phyloP scores from a whole-genome alignment of 371 early-diverging fungal species.

The Parasitella parasitica region DNA sequence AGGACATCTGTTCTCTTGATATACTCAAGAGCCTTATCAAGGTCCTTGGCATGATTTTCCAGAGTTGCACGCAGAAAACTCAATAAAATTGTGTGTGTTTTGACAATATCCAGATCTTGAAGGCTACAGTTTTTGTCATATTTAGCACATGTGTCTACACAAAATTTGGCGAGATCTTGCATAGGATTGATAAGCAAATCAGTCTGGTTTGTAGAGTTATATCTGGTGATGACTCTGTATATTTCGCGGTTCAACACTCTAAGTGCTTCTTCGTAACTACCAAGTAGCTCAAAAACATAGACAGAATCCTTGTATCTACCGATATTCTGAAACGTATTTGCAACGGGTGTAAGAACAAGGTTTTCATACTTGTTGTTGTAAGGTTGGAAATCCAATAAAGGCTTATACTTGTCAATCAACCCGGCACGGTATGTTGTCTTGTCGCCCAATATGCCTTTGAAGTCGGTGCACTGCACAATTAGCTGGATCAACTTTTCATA shows the following conservation, averaged over 20 bases:
- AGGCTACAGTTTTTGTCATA: background rate
- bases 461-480: slow-evolving; percentile 50
- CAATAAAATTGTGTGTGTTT: no score
- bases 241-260: slow-evolving; percentile 56
- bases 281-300: slow-evolving; percentile 63
- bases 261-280: slow-evolving; percentile 73
- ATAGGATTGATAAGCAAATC: background rate
- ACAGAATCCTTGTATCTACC: slow-evolving; percentile 76
- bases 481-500: slow-evolving; percentile 46
- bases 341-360: slow-evolving; percentile 64
- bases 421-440: background rate
- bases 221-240: background rate
- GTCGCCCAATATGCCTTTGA: slow-evolving; percentile 27
- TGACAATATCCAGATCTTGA: background rate
- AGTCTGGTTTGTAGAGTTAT: background rate
- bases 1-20: background rate
- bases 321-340: slow-evolving; percentile 64
- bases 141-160: background rate
- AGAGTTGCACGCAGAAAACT: no score
- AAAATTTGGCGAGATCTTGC: background rate
- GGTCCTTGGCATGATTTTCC: no score
- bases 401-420: background rate
- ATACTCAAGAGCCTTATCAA: no score
- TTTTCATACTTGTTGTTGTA: slow-evolving; percentile 38
- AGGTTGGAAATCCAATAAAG: background rate